Percentiles rank a stretch among this genome's conserved stretches.
phyloP scores from a whole-genome alignment of 768 basidiomycete species.

The Saitozyma sp. region DNA sequence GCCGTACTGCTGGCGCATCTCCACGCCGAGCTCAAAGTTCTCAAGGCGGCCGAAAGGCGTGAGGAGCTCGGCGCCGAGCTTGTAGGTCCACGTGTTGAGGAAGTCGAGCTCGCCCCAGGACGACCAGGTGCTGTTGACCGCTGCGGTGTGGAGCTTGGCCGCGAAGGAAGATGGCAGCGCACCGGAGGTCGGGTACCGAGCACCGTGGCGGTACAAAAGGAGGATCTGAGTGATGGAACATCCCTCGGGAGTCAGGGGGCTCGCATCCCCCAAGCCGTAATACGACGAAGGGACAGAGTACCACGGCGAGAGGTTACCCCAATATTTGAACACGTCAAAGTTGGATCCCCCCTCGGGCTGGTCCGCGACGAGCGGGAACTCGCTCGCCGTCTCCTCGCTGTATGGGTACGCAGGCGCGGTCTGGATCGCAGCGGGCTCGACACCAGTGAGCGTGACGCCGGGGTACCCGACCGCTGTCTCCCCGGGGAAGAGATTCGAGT shows the following conservation, averaged over 20 bases:
- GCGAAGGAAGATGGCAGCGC: conserved; percentile 39
- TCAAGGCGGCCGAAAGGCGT: conserved; percentile 47
- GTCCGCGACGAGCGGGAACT: conserved; percentile 39
- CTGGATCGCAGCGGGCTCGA: conserved; percentile 45
- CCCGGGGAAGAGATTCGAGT: conserved; percentile 39
- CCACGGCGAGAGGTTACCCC: conserved; percentile 50
- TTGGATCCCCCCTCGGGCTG: conserved; percentile 10
- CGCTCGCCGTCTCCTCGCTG: conserved; percentile 9
- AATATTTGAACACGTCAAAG: conserved; percentile 42
- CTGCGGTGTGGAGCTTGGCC: conserved; percentile 40
- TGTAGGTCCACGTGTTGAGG: conserved; percentile 44
- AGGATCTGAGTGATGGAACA: conserved; percentile 48
- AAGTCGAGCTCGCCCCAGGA: conserved; percentile 37
- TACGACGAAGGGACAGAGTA: conserved; percentile 41
- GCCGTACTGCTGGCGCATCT: conserved; percentile 40
- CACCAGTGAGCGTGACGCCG: conserved; percentile 37
- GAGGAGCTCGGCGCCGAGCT: conserved; percentile 37
- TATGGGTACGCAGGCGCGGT: conserved; percentile 41
- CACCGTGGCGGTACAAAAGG: conserved; percentile 41
- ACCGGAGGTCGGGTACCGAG: conserved; percentile 52
- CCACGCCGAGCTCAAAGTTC: conserved; percentile 48
- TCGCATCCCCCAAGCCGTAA: conserved; percentile 48
- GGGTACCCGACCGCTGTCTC: conserved; percentile 43
- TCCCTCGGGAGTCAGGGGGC: conserved; percentile 41
- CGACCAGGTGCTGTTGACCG: conserved; percentile 14